These are phyloP conservation scores for Corchorus olitorius DNA, from an alignment of 345 rosid species.

Conservation along the genomic window DNA sequence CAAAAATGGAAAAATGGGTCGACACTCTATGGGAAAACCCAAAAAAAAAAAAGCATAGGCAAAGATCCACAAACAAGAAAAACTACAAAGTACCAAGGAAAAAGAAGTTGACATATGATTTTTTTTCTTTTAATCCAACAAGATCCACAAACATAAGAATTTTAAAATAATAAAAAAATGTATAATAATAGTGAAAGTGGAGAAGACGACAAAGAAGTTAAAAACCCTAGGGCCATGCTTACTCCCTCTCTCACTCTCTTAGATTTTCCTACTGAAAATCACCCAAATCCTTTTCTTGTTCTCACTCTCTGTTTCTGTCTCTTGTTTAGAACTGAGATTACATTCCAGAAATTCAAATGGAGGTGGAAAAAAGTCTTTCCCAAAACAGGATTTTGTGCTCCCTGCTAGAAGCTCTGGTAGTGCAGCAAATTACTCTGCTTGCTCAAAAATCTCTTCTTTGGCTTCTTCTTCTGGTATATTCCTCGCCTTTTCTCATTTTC, in stretches of 20 bases:
- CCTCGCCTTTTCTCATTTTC: neutral
- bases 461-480: neutral
- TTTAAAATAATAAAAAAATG: neutral
- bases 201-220: neutral
- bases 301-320: too few species aligned
- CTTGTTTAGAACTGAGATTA: neutral
- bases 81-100: too few species aligned
- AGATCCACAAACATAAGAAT: too few species aligned
- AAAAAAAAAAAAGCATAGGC: too few species aligned
- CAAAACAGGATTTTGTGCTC: neutral
- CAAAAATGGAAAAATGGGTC: too few species aligned
- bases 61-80: too few species aligned
- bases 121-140: too few species aligned
- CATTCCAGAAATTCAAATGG: neutral
- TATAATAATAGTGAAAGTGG: neutral
- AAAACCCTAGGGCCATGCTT: neutral
- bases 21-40: too few species aligned
- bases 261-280: neutral
- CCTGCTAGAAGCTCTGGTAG: neutral
- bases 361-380: neutral
- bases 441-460: neutral
- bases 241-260: neutral
- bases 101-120: too few species aligned
- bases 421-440: neutral
- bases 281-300: neutral